phyloP scores from a whole-genome alignment of 345 rosid species.

The Kernera saxatilis region DNA sequence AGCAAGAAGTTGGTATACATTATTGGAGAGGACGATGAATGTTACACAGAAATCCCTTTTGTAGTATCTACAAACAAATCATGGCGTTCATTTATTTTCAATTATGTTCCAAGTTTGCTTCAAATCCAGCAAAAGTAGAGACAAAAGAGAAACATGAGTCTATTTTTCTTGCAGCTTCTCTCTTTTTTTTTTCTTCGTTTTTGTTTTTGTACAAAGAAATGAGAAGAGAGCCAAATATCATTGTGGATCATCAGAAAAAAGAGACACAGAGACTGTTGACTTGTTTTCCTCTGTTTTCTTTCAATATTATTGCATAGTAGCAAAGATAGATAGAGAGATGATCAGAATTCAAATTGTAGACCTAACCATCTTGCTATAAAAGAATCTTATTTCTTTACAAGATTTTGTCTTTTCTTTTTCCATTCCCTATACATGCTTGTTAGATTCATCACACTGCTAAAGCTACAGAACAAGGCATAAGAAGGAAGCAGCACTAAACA shows the following conservation, averaged over 20 bases:
- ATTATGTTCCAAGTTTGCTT: neutral
- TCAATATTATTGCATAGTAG: neutral
- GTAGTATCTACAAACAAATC: neutral
- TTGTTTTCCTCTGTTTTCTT: neutral
- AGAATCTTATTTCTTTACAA: constrained; percentile 17
- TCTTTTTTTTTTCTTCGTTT: no score
- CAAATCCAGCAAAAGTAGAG: neutral
- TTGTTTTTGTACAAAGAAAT: no score
- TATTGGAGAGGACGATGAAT: neutral
- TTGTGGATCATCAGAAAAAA: no score
- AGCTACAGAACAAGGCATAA: constrained; percentile 2
- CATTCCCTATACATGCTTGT: constrained; percentile 10
- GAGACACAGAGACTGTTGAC: no score
- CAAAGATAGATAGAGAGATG: neutral
- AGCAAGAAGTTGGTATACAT: neutral
- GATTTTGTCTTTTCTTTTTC: neutral
- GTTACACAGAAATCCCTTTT: neutral
- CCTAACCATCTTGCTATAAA: neutral
- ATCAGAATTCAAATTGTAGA: neutral
- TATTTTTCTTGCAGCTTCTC: neutral
- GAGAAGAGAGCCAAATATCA: no score
- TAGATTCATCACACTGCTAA: constrained; percentile 9
- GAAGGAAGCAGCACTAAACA: neutral
- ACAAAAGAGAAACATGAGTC: neutral
- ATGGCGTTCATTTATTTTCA: neutral